These are phyloP conservation scores for Mycena filopes DNA, from an alignment of 768 basidiomycete species.

Conservation along the genomic window DNA sequence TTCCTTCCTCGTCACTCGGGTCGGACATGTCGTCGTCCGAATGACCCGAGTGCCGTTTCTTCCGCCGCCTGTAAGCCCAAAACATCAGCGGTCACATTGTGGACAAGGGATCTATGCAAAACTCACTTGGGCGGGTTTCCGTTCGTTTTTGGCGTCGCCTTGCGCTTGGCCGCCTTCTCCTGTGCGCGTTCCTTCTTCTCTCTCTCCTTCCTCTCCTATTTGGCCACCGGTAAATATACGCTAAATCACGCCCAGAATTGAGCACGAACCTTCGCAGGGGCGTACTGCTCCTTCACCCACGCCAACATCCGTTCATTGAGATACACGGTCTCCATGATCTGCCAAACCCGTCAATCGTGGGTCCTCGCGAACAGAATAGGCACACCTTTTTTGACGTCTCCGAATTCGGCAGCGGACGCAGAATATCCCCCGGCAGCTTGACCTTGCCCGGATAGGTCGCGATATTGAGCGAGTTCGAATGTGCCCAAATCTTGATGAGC, in stretches of 20 bases:
- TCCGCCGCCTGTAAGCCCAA: constrained; percentile 46
- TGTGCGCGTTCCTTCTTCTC: constrained; percentile 65
- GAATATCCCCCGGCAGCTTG: constrained; percentile 83
- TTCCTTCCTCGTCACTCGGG: constrained; percentile 49
- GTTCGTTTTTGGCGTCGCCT: constrained; percentile 57
- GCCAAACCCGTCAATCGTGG: neutral
- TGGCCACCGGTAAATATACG: no score
- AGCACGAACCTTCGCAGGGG: constrained; percentile 47
- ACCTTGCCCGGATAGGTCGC: constrained; percentile 85
- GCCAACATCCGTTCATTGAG: constrained; percentile 67
- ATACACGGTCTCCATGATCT: constrained; percentile 78
- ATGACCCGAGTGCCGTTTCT: constrained; percentile 49
- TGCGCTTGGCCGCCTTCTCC: constrained; percentile 65
- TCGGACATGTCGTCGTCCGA: constrained; percentile 54
- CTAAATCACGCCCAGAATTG: neutral
- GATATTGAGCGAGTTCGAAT: constrained; percentile 77
- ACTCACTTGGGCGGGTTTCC: constrained; percentile 57
- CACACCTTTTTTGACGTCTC: constrained; percentile 74
- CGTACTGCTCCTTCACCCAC: constrained; percentile 66
- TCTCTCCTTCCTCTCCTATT: constrained; percentile 57
- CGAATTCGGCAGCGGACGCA: constrained; percentile 72
- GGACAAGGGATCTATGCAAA: neutral
- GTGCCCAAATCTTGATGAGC: constrained; percentile 78
- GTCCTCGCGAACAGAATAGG: neutral
- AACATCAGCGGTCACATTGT: neutral